These are phyloP conservation scores for Fusarium udum DNA, from an alignment of 2,329 filamentous ascomycete genomes.

Conservation along the genomic window DNA sequence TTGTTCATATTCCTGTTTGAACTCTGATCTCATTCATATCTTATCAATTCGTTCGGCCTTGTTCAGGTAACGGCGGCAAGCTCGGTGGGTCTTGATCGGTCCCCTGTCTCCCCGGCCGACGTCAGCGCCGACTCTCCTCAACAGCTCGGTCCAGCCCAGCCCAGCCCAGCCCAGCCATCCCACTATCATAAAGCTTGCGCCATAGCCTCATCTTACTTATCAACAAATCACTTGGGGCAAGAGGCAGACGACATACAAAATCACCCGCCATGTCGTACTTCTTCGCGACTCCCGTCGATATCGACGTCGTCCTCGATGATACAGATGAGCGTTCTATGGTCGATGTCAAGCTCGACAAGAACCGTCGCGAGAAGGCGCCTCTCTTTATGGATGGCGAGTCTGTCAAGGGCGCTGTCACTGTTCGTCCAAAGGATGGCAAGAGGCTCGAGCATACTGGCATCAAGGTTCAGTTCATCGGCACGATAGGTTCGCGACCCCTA, in stretches of 20 bases:
- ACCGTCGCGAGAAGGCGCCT: slow-evolving; percentile 93
- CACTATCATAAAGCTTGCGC: slow-evolving; percentile 28
- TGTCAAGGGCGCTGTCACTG: slow-evolving; percentile 94
- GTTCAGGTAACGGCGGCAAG: slow-evolving; percentile 12
- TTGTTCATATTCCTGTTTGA: background rate
- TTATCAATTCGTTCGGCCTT: background rate
- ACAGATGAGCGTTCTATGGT: slow-evolving; percentile 94
- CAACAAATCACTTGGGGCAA: background rate
- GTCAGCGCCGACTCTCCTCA: slow-evolving; percentile 46
- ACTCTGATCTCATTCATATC: background rate
- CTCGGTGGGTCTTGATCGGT: slow-evolving; percentile 40
- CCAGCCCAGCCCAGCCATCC: slow-evolving; percentile 35
- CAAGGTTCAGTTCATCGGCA: slow-evolving; percentile 99
- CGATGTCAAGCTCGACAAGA: slow-evolving; percentile 98
- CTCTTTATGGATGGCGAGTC: slow-evolving; percentile 98
- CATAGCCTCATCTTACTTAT: slow-evolving; percentile 24
- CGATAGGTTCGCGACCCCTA: slow-evolving; percentile 74
- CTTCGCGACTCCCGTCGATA: slow-evolving; percentile 98
- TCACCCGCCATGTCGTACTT: slow-evolving; percentile 84
- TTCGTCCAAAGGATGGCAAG: slow-evolving; percentile 97
- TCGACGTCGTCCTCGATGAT: slow-evolving; percentile 97
- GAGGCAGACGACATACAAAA: background rate
- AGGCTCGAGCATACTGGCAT: slow-evolving; percentile 97
- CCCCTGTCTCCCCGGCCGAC: slow-evolving; percentile 42
- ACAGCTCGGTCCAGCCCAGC: slow-evolving; percentile 16